Evolutionary conservation across 257 asterid species (phyloP).

Genomic region (Leonotis leonurus): DNA sequence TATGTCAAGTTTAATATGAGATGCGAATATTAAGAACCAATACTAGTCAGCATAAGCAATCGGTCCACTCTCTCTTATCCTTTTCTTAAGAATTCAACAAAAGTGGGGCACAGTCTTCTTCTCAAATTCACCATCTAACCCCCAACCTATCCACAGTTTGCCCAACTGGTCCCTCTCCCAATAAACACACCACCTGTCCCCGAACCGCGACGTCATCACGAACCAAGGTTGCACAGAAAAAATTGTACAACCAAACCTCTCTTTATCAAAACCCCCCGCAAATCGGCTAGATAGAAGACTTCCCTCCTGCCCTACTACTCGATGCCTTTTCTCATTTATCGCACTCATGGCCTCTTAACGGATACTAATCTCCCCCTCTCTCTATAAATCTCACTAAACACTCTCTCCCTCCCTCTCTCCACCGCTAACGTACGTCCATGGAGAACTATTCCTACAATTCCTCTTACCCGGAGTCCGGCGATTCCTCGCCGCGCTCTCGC

Average conservation of each 20-base stretch:
- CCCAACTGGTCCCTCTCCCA: slow-evolving; percentile 2
- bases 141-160: background rate
- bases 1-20: too few species aligned
- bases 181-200: slow-evolving; percentile 11
- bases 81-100: background rate
- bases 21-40: too few species aligned
- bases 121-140: too few species aligned
- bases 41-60: slow-evolving; percentile 1
- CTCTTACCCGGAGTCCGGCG: slow-evolving; percentile 85
- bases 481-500: slow-evolving; percentile 84
- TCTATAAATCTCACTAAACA: background rate
- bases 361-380: background rate
- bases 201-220: slow-evolving; percentile 24
- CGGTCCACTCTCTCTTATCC: slow-evolving; percentile 19
- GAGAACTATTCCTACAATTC: slow-evolving; percentile 68
- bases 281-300: slow-evolving; percentile 1
- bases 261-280: slow-evolving; percentile 12
- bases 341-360: slow-evolving; percentile 13
- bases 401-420: background rate
- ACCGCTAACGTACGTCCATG: slow-evolving; percentile 34
- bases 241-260: background rate
- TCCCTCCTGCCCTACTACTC: background rate
- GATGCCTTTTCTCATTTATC: background rate
- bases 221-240: background rate
- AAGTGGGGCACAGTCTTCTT: slow-evolving; percentile 7